Evolutionary conservation across 2,329 filamentous ascomycete genomes (phyloP).

Genomic region (Bipolaris victoriae): DNA sequence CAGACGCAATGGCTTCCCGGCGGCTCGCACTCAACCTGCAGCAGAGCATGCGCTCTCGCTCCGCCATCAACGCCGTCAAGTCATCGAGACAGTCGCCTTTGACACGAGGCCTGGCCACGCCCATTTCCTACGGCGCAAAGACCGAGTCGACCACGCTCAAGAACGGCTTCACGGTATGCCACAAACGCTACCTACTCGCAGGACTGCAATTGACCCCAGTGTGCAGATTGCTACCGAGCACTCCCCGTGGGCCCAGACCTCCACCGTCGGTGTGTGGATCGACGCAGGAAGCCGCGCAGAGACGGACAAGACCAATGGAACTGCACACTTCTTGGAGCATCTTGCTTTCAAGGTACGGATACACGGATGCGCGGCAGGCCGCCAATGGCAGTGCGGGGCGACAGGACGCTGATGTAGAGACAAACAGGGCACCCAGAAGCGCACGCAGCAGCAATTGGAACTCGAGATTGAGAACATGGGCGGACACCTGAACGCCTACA

Average conservation of each 20-base stretch:
- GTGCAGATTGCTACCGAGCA: slow-evolving; percentile 93
- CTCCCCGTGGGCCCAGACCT: slow-evolving; percentile 97
- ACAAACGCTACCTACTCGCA: slow-evolving; percentile 16
- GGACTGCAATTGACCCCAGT: slow-evolving; percentile 43
- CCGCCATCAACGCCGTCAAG: slow-evolving; percentile 76
- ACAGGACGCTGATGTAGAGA: slow-evolving; percentile 32
- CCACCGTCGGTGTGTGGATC: slow-evolving; percentile 98
- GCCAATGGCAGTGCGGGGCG: slow-evolving; percentile 10
- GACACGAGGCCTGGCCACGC: slow-evolving; percentile 88
- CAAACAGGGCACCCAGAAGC: slow-evolving; percentile 82
- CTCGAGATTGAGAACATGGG: slow-evolving; percentile 99
- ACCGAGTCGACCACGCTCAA: slow-evolving; percentile 95
- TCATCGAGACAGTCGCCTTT: slow-evolving; percentile 62
- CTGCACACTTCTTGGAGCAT: slow-evolving; percentile 99
- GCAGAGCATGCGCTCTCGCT: slow-evolving; percentile 85
- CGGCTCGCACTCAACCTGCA: slow-evolving; percentile 95
- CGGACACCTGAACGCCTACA: slow-evolving; percentile 98
- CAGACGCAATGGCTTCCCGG: slow-evolving; percentile 83
- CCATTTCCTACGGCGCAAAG: slow-evolving; percentile 74
- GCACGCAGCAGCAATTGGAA: slow-evolving; percentile 96
- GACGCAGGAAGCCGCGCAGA: slow-evolving; percentile 98
- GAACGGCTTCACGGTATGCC: slow-evolving; percentile 91
- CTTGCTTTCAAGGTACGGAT: slow-evolving; percentile 92
- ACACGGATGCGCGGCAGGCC: not conserved
- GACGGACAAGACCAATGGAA: slow-evolving; percentile 98